A percentile compares a stretch with the other conserved stretches of the same genome.
phyloP scores from a whole-genome alignment of 176 grass and related monocot genomes.

The Cenchrus americanus region DNA sequence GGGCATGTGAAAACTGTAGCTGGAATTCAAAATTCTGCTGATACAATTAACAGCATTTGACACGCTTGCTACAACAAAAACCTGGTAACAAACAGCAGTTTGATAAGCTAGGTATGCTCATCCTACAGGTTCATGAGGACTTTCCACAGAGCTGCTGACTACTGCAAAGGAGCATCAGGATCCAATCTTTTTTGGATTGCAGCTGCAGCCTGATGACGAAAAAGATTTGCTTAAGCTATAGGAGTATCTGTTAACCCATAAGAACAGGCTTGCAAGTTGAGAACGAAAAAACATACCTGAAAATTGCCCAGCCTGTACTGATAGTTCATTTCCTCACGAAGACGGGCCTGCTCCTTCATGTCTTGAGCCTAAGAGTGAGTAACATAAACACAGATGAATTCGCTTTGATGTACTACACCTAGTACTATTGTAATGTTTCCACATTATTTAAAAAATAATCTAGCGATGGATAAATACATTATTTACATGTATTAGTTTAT shows the following conservation, averaged over 20 bases:
- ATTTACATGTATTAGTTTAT: background rate
- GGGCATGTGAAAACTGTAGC: background rate
- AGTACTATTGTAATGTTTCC: background rate
- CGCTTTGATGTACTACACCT: background rate
- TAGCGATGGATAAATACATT: background rate
- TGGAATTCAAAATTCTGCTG: conserved; percentile 14
- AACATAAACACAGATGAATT: conserved; percentile 11
- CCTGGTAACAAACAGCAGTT: background rate
- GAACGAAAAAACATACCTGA: conserved; percentile 56
- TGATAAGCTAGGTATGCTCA: background rate
- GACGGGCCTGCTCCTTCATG: conserved; percentile 92
- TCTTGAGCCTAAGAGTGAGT: conserved; percentile 79
- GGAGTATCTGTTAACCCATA: background rate
- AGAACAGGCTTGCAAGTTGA: background rate
- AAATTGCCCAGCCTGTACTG: conserved; percentile 89
- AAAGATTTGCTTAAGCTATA: background rate
- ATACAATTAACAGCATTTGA: background rate
- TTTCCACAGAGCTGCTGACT: background rate
- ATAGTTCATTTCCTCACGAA: conserved; percentile 98
- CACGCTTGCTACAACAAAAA: background rate
- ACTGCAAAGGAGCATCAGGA: conserved; percentile 84
- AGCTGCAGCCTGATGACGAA: conserved; percentile 74
- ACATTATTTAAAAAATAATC: background rate
- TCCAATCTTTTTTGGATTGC: conserved; percentile 97
- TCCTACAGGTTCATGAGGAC: background rate